phyloP scores from a whole-genome alignment of 2,329 filamentous ascomycete genomes.

The Ascochyta viciae-villosae region DNA sequence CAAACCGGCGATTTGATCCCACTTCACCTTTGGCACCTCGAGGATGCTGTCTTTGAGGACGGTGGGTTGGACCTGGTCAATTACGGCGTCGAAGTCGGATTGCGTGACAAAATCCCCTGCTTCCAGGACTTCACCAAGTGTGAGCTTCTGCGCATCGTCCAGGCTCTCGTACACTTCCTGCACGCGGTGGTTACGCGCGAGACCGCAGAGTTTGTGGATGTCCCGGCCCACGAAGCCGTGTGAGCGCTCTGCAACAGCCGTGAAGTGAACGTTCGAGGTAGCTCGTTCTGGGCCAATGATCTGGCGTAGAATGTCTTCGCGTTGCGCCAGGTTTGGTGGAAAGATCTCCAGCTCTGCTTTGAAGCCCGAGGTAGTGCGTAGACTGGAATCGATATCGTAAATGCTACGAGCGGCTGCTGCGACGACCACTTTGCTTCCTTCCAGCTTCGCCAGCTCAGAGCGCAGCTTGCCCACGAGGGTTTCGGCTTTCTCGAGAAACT shows the following conservation, averaged over 20 bases:
- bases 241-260: slow-evolving; percentile 73
- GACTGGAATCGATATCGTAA: slow-evolving; percentile 72
- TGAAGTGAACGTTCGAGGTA: slow-evolving; percentile 55
- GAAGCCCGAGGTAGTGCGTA: slow-evolving; percentile 72
- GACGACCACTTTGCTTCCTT: slow-evolving; percentile 69
- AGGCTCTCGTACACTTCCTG: slow-evolving; percentile 26
- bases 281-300: slow-evolving; percentile 56
- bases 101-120: slow-evolving; percentile 33
- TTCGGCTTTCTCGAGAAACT: slow-evolving; percentile 56
- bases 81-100: slow-evolving; percentile 69
- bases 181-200: slow-evolving; percentile 55
- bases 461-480: slow-evolving; percentile 32
- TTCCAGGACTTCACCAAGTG: slow-evolving; percentile 27
- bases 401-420: slow-evolving; percentile 77
- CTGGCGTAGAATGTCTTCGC: slow-evolving; percentile 74
- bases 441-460: slow-evolving; percentile 58
- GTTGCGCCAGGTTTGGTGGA: slow-evolving; percentile 74
- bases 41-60: slow-evolving; percentile 90
- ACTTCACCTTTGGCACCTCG: slow-evolving; percentile 83
- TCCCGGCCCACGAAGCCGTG: slow-evolving; percentile 88
- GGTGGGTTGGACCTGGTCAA: slow-evolving; percentile 75
- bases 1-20: slow-evolving; percentile 89
- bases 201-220: slow-evolving; percentile 68
- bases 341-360: slow-evolving; percentile 73
- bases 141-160: slow-evolving; percentile 31